Base-by-base conservation (phyloP, 169 alveolate genomes). In the Babesia bovis region DNA sequence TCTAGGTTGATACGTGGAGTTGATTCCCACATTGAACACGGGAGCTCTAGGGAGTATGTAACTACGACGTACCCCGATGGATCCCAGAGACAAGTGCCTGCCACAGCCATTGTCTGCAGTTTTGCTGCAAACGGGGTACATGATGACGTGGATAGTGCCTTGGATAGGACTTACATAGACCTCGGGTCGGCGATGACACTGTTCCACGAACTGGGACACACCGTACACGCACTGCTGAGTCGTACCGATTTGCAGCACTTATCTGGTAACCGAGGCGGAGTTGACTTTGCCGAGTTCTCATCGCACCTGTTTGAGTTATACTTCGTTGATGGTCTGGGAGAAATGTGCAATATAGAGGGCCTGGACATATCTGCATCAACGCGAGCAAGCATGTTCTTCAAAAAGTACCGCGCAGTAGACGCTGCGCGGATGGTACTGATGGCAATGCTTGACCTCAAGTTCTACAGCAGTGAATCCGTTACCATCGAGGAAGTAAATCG, bases 131-230 rank as follows among this genome's bases (percentile, higher is more conserved):
- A 67, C 15, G 23, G 13, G 23, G 9, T 17, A 2, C 49, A 30
- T 35, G 1, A 56, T 21, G 78, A 67, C 30, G 28, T 53, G 13
- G n/a, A 28, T 10, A n/a, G 17, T 30, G 66, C 58, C 0, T 49
- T 67, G 38, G 19, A 32, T 12, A 30, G 35, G 23, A 68, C 78
- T 36, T 49, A 82, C 42, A 77, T 88, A 65, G 85, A 73, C 49
- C 30, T 68, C 17, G 58, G 51, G 38, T 59, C 68, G 41, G 90
- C 85, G 9, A 63, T 68, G 42, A 82, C 79, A 15, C 69, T 88
- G 65, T 73, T 88, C 38, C 93, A 88, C 60, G 93, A 88, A 69
- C 75, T 88, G 66, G 93, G 93, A 13, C 93, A 88, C 77, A 83
- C 91, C 1, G 56, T 88, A 49, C 93, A 88, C 49, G 79, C 91